phyloP scores from a whole-genome alignment of 2,329 filamentous ascomycete genomes.

The Colletotrichum sp. region DNA sequence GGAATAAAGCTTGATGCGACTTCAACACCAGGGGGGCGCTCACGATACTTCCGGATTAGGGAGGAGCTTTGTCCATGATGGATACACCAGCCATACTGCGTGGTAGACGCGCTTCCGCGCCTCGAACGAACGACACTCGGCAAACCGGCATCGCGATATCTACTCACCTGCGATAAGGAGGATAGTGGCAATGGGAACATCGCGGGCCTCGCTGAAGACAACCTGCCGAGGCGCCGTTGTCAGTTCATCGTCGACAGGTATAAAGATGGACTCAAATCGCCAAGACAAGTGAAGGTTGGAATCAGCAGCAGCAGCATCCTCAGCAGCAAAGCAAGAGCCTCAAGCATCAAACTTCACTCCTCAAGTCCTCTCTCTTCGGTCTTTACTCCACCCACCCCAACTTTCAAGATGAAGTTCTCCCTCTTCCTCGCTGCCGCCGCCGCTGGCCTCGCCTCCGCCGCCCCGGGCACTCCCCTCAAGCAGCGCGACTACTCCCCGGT shows the following conservation, averaged over 20 bases:
- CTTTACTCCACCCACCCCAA: background rate
- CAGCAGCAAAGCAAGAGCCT: background rate
- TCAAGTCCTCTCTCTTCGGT: background rate
- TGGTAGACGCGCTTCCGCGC: background rate
- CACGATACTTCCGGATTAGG: constrained; percentile 10
- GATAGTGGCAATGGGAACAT: background rate
- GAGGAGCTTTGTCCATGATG: background rate
- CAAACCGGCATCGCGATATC: constrained; percentile 2
- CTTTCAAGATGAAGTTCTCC: constrained; percentile 15
- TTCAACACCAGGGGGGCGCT: background rate
- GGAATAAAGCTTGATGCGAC: background rate
- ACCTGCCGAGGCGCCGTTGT: background rate
- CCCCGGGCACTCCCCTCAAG: constrained; percentile 5
- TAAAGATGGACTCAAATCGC: background rate
- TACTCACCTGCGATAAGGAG: constrained; percentile 9
- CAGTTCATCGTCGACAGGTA: background rate
- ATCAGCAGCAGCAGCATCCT: background rate
- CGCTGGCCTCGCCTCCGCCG: constrained; percentile 20
- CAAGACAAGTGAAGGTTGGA: background rate
- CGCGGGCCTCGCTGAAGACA: background rate
- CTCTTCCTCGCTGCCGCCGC: constrained; percentile 16
- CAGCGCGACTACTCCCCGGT: constrained; percentile 11
- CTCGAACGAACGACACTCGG: background rate
- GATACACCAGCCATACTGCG: background rate
- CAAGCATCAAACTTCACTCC: background rate